Percentiles rank a stretch among this genome's conserved stretches.
phyloP scores from a whole-genome alignment of 179 eudicot genomes.

The Corrigiola litoralis region DNA sequence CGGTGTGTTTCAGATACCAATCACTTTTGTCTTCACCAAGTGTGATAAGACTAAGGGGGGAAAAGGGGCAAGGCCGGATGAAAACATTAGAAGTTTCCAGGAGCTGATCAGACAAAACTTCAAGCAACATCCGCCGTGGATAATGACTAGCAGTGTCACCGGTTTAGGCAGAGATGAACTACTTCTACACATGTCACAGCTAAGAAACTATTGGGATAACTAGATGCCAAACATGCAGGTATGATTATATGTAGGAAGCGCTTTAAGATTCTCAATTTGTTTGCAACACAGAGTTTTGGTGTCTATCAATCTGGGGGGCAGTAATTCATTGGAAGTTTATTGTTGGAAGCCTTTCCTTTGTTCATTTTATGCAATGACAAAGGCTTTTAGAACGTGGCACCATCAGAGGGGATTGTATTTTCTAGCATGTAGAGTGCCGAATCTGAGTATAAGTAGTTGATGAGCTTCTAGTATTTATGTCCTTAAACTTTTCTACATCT shows the following conservation, averaged over 20 bases:
- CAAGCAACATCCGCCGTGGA: slow-evolving; percentile 78
- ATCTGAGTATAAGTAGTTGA: no score
- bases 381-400: no score
- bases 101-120: slow-evolving; percentile 55
- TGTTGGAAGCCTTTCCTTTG: no score
- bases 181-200: slow-evolving; percentile 89
- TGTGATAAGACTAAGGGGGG: slow-evolving; percentile 75
- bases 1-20: slow-evolving; percentile 54
- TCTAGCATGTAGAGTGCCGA: no score
- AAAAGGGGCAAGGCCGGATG: slow-evolving; percentile 74
- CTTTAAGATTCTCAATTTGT: background rate
- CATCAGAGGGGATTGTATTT: no score
- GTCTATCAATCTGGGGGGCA: background rate
- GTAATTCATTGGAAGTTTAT: background rate
- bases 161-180: slow-evolving; percentile 90
- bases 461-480: no score
- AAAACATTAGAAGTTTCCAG: slow-evolving; percentile 68
- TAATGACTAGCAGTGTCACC: slow-evolving; percentile 84
- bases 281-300: background rate
- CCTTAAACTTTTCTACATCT: no score
- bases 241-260: background rate
- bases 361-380: no score
- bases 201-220: slow-evolving; percentile 87
- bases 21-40: slow-evolving; percentile 89
- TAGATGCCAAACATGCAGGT: slow-evolving; percentile 17